Evolutionary conservation across 257 asterid species (phyloP).

Genomic region (Fraxinus pennsylvanica): DNA sequence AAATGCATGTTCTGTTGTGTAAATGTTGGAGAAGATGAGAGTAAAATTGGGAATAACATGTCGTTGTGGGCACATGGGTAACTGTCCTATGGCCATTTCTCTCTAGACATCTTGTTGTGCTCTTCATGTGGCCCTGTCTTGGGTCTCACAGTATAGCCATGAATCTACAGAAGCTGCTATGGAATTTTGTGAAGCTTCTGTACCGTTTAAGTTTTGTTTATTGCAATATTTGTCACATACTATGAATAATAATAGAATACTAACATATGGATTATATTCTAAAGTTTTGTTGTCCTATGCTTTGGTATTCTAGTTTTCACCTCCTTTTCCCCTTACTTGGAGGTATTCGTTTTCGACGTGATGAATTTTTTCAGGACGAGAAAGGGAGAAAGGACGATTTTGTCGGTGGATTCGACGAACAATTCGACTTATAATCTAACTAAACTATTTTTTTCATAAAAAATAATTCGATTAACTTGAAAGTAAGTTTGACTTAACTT

Average conservation of each 20-base stretch:
- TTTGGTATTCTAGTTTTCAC: neutral
- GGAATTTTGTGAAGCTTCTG: constrained; percentile 38
- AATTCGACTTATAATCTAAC: no score
- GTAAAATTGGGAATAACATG: constrained; percentile 30
- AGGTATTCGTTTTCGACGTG: neutral
- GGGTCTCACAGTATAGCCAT: constrained; percentile 16
- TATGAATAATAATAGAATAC: constrained; percentile 30
- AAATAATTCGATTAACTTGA: no score
- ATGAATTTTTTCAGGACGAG: neutral
- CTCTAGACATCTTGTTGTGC: constrained; percentile 34
- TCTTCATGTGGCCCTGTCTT: constrained; percentile 51
- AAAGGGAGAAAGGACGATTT: neutral
- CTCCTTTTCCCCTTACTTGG: neutral
- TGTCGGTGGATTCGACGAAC: no score
- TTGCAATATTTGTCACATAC: constrained; percentile 39
- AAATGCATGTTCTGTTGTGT: constrained; percentile 55
- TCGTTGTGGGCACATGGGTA: constrained; percentile 18
- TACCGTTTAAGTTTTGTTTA: constrained; percentile 12
- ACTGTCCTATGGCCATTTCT: constrained; percentile 17
- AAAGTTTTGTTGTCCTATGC: neutral
- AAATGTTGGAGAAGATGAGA: constrained; percentile 27
- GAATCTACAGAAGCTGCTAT: constrained; percentile 33
- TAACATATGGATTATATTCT: constrained; percentile 27
- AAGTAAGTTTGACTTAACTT: neutral
- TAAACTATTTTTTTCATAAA: neutral